Base-by-base conservation (phyloP, 2,329 filamentous ascomycete species). In the Pseudogymnoascus sp. region DNA sequence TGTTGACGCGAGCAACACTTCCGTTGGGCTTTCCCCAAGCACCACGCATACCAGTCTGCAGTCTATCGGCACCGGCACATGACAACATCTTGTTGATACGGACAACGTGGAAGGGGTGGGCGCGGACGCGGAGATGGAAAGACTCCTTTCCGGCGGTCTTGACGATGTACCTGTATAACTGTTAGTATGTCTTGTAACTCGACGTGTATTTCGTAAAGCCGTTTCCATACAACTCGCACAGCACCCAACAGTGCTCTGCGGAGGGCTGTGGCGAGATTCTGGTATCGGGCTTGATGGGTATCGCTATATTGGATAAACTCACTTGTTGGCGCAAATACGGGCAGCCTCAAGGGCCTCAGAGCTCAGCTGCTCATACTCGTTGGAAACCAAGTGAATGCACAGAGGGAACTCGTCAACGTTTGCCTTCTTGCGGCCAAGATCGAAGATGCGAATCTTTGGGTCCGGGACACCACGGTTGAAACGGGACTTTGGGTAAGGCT, bases 81-180 rank as follows among this genome's bases (percentile, higher is more conserved):
- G 94, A 97, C 91, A 99, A 93, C 94, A 99, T 99, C 90, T 99
- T 99, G 92, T 99, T 99, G 92, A 99, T 99, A 83, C 94, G 94
- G 86, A 99, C 90, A 82, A 99, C 94, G 86, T 99, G 94, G 91
- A 91, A 99, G 72, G 94, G 94, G 87, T 99, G 94, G 77, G 92
- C 92, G 78, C 94, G 86, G 76, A 89, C 83, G 73, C 86, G 86
- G 71, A 89, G 80, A 78, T 89, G 86, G 84, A 89, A 89, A 76
- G 80, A 78, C 75, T 89, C 86, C 83, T 89, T 89, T 78, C 86
- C 86, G 72, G 81, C 78, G 73, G 80, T 78, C 84, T 89, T 89
- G 79, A 87, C 84, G 69, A 89, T 78, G 83, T 89, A 77, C 65
- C 72, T 74, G 49, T 52, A 62, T 35, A 62, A 10, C 19, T 21